Conservation (phyloP, 345 rosid genomes). For the Cardamine resedifolia region DNA sequence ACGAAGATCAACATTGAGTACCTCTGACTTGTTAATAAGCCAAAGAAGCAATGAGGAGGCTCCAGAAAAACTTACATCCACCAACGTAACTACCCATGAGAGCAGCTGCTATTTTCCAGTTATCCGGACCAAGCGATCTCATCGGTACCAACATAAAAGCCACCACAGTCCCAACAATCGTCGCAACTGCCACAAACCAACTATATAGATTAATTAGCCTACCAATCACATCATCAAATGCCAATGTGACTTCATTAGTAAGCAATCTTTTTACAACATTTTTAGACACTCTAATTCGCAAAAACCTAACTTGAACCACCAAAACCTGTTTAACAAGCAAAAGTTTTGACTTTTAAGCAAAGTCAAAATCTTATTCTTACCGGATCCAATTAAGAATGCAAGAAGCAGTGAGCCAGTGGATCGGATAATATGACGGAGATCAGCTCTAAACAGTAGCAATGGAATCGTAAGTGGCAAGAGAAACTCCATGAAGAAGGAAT, state of each 20-base stretch:
- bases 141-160: conserved; percentile 74
- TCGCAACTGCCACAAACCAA: conserved; percentile 58
- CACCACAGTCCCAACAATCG: conserved; percentile 65
- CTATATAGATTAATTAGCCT: neutral
- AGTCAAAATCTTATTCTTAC: conserved; percentile 38
- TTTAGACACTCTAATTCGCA: neutral
- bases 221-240: neutral
- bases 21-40: too few species aligned
- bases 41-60: conserved; percentile 23
- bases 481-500: conserved; percentile 57
- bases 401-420: conserved; percentile 69
- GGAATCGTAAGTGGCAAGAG: conserved; percentile 76
- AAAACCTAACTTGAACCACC: too few species aligned
- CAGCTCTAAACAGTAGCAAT: conserved; percentile 75
- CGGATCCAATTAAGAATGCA: conserved; percentile 80
- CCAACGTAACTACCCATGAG: conserved; percentile 89
- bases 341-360: neutral
- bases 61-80: conserved; percentile 56
- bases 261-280: neutral
- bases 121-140: conserved; percentile 87
- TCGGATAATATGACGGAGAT: conserved; percentile 55
- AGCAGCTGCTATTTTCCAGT: conserved; percentile 93
- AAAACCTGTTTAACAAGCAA: neutral
- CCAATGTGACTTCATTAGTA: neutral
- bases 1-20: too few species aligned